These are phyloP conservation scores for Euphorbia peplus DNA, from an alignment of 345 rosid genomes.

Conservation along the genomic window DNA sequence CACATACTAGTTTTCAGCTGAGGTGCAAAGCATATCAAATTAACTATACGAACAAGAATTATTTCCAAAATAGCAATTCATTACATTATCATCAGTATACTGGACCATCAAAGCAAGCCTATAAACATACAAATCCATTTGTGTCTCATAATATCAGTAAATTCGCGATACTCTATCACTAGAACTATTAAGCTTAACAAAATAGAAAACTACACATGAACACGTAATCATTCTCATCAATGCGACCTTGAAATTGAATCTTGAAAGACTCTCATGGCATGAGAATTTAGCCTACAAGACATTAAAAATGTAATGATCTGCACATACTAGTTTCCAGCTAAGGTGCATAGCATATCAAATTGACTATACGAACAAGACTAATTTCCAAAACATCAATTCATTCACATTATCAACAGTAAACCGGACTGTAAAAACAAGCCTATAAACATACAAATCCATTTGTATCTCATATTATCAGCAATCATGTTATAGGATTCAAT, in stretches of 20 bases:
- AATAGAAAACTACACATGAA: no score
- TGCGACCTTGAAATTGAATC: neutral
- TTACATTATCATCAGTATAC: neutral
- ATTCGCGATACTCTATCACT: neutral
- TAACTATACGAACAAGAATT: neutral
- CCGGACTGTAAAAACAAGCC: neutral
- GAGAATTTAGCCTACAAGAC: no score
- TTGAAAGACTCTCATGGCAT: neutral
- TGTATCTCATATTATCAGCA: neutral
- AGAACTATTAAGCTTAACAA: neutral
- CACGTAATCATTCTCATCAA: neutral
- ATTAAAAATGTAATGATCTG: no score
- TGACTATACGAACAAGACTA: neutral
- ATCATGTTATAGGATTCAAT: neutral
- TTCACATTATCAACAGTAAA: conserved; percentile 3
- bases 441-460: neutral
- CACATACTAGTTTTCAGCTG: neutral
- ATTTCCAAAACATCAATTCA: neutral
- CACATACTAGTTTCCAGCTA: no score
- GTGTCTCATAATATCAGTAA: neutral
- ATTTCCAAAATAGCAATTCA: neutral
- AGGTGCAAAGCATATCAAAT: no score
- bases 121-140: neutral
- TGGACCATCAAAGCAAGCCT: neutral
- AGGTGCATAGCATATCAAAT: no score